These are phyloP conservation scores for Mrakia frigida DNA, from an alignment of 768 basidiomycete species.

Conservation along the genomic window DNA sequence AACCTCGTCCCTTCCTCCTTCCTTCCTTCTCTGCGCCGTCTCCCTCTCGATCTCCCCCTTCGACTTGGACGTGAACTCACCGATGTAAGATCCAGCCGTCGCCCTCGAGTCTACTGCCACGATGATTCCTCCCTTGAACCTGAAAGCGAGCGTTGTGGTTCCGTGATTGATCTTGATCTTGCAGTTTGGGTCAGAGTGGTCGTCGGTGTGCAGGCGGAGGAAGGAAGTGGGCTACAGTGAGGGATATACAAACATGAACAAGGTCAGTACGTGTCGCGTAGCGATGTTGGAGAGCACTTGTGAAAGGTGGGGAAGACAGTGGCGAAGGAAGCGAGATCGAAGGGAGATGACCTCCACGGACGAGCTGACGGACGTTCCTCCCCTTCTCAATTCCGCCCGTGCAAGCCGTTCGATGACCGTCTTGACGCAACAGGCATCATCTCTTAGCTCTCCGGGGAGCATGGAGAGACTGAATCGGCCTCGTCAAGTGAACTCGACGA, in stretches of 20 bases:
- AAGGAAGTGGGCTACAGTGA: slow-evolving; percentile 73
- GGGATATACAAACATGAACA: not conserved
- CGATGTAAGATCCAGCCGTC: slow-evolving; percentile 93
- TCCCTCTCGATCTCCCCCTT: not conserved
- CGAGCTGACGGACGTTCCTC: not conserved
- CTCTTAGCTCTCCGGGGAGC: not conserved
- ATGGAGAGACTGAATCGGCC: not conserved
- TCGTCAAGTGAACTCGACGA: not conserved
- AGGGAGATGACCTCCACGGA: not conserved
- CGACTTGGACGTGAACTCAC: slow-evolving; percentile 49
- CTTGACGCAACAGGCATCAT: not conserved
- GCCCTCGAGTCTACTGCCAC: slow-evolving; percentile 99
- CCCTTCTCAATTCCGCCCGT: not conserved
- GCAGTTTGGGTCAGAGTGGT: slow-evolving; percentile 87
- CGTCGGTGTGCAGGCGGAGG: slow-evolving; percentile 88
- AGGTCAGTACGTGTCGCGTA: not conserved
- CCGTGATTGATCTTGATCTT: slow-evolving; percentile 98
- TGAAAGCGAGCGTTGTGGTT: slow-evolving; percentile 95
- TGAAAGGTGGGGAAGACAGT: not conserved
- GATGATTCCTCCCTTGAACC: slow-evolving; percentile 92
- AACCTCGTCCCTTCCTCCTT: not conserved
- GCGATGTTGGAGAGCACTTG: too few species aligned
- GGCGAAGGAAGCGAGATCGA: not conserved
- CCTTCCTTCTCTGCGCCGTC: too few species aligned
- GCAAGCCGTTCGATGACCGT: not conserved